Evolutionary conservation across 345 rosid genomes (phyloP).

Genomic region (Camelina laxa): DNA sequence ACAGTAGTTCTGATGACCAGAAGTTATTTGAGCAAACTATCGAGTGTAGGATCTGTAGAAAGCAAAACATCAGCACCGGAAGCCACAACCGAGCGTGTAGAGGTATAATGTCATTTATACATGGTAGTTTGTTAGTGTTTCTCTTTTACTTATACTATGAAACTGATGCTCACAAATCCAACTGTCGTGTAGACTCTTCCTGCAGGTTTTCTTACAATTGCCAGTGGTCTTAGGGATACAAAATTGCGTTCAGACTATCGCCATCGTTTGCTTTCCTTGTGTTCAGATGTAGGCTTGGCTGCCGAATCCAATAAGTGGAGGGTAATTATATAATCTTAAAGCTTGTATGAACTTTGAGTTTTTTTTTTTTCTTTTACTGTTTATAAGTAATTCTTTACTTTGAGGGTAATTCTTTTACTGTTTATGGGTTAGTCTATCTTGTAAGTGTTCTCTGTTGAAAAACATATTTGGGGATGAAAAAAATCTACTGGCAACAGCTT

Average conservation of each 20-base stretch:
- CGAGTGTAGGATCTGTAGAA: slow-evolving; percentile 85
- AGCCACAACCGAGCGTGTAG: slow-evolving; percentile 89
- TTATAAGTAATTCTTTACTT: too few relatives aligned
- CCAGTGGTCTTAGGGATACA: slow-evolving; percentile 68
- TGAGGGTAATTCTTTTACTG: neutral
- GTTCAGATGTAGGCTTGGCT: slow-evolving; percentile 97
- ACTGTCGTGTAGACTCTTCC: slow-evolving; percentile 93
- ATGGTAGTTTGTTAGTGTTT: slow-evolving; percentile 28
- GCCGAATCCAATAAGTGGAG: slow-evolving; percentile 98
- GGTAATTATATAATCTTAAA: slow-evolving; percentile 52
- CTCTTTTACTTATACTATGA: slow-evolving; percentile 39
- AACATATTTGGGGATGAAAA: slow-evolving; percentile 9
- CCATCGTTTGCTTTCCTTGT: slow-evolving; percentile 90
- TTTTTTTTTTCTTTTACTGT: neutral
- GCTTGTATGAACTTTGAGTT: slow-evolving; percentile 18
- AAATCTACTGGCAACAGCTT: slow-evolving; percentile 28
- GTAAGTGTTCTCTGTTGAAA: neutral
- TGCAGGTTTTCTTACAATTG: slow-evolving; percentile 95
- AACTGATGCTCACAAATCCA: slow-evolving; percentile 59
- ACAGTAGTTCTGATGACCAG: slow-evolving; percentile 96
- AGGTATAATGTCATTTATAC: slow-evolving; percentile 57
- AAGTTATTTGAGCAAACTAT: slow-evolving; percentile 81
- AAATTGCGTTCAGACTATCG: slow-evolving; percentile 92
- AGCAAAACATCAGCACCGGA: slow-evolving; percentile 86
- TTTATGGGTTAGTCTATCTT: neutral